Evolutionary conservation across 2,329 filamentous ascomycete genomes (phyloP).

Genomic region (Fusarium tjaetaba): DNA sequence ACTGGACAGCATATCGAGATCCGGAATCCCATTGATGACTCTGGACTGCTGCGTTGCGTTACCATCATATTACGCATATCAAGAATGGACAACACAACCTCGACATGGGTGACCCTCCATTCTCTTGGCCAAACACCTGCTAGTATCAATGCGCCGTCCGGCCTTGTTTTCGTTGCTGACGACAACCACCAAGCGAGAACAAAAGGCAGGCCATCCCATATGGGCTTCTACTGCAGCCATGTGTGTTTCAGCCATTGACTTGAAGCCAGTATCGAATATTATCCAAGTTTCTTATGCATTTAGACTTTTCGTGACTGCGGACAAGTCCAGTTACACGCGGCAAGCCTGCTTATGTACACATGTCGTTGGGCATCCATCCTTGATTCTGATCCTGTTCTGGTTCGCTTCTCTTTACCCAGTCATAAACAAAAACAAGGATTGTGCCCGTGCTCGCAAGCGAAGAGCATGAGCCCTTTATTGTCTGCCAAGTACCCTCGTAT

Average conservation of each 20-base stretch:
- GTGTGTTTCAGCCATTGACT: conserved; percentile 17
- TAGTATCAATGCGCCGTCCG: conserved; percentile 23
- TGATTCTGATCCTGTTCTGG: background rate
- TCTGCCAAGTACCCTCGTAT: conserved; percentile 1
- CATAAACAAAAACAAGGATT: conserved; percentile 11
- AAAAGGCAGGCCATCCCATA: conserved; percentile 15
- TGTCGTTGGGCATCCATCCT: conserved; percentile 25
- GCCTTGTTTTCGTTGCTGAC: conserved; percentile 41
- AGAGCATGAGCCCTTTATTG: conserved; percentile 3
- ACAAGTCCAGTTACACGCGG: background rate
- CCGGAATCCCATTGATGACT: background rate
- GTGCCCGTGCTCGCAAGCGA: background rate
- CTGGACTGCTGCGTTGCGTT: background rate
- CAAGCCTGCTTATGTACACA: background rate
- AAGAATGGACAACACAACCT: conserved; percentile 22
- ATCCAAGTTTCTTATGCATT: conserved; percentile 13
- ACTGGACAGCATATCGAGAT: background rate
- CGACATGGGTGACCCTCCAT: conserved; percentile 35
- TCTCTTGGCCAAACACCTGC: conserved; percentile 25
- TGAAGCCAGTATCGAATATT: background rate
- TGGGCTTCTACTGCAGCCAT: background rate
- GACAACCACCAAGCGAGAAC: conserved; percentile 30
- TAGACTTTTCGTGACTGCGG: conserved; percentile 7
- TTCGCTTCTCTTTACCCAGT: conserved; percentile 12
- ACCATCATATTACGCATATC: conserved; percentile 1